These are phyloP conservation scores for Fraxinus nigra DNA, from an alignment of 305 asterid species.

Conservation along the genomic window DNA sequence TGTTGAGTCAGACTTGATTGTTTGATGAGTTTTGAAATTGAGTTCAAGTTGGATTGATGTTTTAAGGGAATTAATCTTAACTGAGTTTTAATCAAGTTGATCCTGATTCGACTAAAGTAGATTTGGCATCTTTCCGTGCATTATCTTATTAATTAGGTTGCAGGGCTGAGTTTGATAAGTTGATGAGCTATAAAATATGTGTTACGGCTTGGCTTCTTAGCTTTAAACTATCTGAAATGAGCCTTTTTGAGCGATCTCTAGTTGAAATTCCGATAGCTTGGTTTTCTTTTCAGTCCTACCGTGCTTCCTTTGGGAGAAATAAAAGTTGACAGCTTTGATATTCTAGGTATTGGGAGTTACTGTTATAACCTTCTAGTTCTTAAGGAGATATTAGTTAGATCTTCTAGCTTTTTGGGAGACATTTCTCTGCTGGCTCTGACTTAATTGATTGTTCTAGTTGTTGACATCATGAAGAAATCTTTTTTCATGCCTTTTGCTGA, in stretches of 20 bases:
- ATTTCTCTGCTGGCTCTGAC: neutral
- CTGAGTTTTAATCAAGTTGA: neutral
- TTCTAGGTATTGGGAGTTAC: neutral
- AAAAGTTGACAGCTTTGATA: neutral
- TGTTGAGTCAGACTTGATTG: neutral
- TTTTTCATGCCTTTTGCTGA: neutral
- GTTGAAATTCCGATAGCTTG: neutral
- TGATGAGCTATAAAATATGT: neutral
- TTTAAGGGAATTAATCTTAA: neutral
- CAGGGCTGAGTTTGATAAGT: neutral
- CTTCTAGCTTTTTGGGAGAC: neutral
- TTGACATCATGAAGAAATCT: neutral
- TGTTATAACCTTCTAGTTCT: neutral
- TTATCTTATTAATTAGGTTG: neutral
- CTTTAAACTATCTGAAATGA: neutral
- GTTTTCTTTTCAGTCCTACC: neutral
- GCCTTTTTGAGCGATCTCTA: neutral
- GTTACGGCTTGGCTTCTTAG: neutral
- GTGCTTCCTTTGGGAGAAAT: neutral
- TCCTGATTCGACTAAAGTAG: neutral
- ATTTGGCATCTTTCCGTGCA: neutral
- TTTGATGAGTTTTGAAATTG: neutral
- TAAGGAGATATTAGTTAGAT: neutral
- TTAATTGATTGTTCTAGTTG: neutral
- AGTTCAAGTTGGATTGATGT: slow-evolving; percentile 1